Evolutionary conservation across 1,284 basidiomycete genomes (phyloP).

Genomic region (Marasmius tenuissimus): DNA sequence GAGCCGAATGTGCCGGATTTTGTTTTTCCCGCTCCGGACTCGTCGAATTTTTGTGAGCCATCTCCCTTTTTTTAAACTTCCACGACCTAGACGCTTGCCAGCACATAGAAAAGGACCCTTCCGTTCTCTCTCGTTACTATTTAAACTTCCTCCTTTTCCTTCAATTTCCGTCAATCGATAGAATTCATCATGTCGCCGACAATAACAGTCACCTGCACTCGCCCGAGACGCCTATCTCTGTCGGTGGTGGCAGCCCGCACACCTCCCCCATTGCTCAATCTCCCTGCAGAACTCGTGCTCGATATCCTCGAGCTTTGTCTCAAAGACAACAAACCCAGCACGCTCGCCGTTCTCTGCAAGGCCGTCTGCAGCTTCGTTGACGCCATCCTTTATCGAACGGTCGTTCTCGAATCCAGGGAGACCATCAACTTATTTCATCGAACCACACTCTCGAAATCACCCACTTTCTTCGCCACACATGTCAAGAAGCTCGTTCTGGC

Average conservation of each 20-base stretch:
- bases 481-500: conserved; percentile 36
- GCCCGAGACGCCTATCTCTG: conserved; percentile 28
- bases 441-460: conserved; percentile 30
- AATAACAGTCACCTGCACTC: conserved; percentile 19
- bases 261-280: conserved; percentile 17
- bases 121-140: background rate
- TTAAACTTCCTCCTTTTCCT: background rate
- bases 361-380: conserved; percentile 28
- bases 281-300: conserved; percentile 29
- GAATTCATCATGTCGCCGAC: conserved; percentile 21
- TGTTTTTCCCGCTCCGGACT: background rate
- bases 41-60: background rate
- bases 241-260: conserved; percentile 19
- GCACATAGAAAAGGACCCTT: background rate
- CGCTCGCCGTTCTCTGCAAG: conserved; percentile 30
- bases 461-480: conserved; percentile 27
- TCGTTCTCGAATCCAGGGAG: conserved; percentile 30
- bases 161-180: background rate
- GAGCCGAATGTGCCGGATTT: too few species aligned
- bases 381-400: conserved; percentile 33
- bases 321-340: conserved; percentile 21
- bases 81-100: background rate
- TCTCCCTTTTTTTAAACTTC: background rate
- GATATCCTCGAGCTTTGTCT: conserved; percentile 35
- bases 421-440: conserved; percentile 33